Base-by-base conservation (phyloP, 2,329 filamentous ascomycete genomes). In the Scedosporium aurantiacum region DNA sequence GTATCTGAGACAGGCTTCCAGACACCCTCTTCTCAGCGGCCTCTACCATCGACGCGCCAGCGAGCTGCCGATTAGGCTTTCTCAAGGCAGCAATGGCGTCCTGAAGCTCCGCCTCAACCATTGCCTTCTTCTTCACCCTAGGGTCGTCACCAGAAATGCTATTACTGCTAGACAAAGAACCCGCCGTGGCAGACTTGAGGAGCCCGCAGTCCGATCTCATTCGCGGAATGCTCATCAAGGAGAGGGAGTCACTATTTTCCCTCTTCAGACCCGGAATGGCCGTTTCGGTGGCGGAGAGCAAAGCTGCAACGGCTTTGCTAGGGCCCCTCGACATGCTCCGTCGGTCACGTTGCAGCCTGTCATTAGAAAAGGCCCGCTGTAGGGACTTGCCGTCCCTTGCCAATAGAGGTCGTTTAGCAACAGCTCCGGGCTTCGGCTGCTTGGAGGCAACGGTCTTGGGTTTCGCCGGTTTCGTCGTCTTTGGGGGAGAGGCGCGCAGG, bases 21-120 rank as follows among this genome's bases (percentile, higher is more conserved):
- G 76, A 76, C 4, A 77, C 75, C 60, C 85, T 82, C 66, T 81
- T 81, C 69, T 91, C 87, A 4, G 83, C 81, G 27, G 83, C 86
- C 65, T 90, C 87, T 3, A 82, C 83, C 62, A 89, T 78, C 43
- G 84, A 81, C 67, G 85, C 86, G 37, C 85, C 84, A 12, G 86
- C 87, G 47, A 88, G 78, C 23, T 83, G 81, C 55, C 90, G 82
- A 67, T 93, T 91, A 1, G 90, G 90, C 71, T 86, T 90, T 70
- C 88, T 86, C 50, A 93, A 71, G 8, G 85, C 82, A 5, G 82
- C 82, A 58, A 94, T 92, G 7, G 90, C 90, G 63, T 90, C 83
- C 65, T 84, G 83, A 40, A 93, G 73, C 68, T 91, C 86, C 28
- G 85, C 83, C 57, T 90, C 84, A 1, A 90, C 79, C 23, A 82